Evolutionary conservation across 164 flowering plant species (phyloP), one percentile per base, ranked within the genome.

Genomic region (Berberis vulgaris): DNA sequence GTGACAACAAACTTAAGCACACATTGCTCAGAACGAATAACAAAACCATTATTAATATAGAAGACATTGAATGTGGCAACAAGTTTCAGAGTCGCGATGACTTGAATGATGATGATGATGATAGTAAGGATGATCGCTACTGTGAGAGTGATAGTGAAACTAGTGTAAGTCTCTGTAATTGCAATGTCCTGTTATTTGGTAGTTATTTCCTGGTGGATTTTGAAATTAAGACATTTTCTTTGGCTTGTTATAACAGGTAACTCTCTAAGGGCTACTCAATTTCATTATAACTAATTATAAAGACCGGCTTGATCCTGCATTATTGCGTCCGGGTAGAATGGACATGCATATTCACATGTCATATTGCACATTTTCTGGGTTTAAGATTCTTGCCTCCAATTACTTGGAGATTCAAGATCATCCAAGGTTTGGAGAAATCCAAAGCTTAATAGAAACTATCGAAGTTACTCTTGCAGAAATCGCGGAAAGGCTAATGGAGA

Each of bases 381-480:
- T 56, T 8, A 56, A 56, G n/a, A 3, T 8, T 41, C 40, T 56
- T 9, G 59, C 2, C 38, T 26, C 4, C 7, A 56, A 56, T 8
- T 56, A 56, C 42, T 40, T 56, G 42, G 40, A 26, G 40, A 26
- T 56, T 56, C 7, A 56, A 7, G 3, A 56, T 4, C 59, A 56
- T 13, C 59, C 59, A 2, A 9, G n/a, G 3, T 56, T 56, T 56
- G 59, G 38, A 56, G 40, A 26, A n/a, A 56, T 56, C 38, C 40
- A 56, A 40, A 56, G 38, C n/a, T 41, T 56, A 3, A 56, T 56
- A 4, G 40, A 56, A 41, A 56, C n/a, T 13, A 41, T 56, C 4
- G 59, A 56, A 13, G 59, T 56, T 7, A 56, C 41, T 41, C 59
- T 41, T 4, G 59, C 59, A 26, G 59, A 56, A 56, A 13, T 56